These are phyloP conservation scores for Gigaspora rosea DNA, from an alignment of 192 early-diverging fungal species.

Conservation along the genomic window DNA sequence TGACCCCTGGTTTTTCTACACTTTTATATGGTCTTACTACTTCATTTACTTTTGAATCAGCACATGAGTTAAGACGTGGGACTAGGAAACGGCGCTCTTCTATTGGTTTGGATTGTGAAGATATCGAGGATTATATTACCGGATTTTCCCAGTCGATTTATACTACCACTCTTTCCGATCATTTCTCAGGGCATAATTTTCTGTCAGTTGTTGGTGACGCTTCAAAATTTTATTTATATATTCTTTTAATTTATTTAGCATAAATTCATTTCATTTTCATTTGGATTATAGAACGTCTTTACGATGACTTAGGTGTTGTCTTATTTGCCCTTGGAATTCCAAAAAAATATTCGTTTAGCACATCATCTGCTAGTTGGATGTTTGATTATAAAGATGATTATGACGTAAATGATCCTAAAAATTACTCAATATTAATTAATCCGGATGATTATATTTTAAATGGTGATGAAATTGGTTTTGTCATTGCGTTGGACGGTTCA, in stretches of 20 bases:
- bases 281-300: slow-evolving; percentile 13
- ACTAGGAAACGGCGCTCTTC: neutral
- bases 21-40: slow-evolving; percentile 32
- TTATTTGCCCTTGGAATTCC: slow-evolving; percentile 34
- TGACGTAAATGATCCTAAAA: slow-evolving; percentile 12
- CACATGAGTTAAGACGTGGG: slow-evolving; percentile 10
- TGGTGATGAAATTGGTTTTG: slow-evolving; percentile 35
- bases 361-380: slow-evolving; percentile 1
- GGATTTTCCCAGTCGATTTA: slow-evolving; percentile 32
- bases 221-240: neutral
- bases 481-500: slow-evolving; percentile 20
- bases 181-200: slow-evolving; percentile 16
- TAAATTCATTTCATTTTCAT: neutral
- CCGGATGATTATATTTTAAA: slow-evolving; percentile 35
- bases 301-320: slow-evolving; percentile 21
- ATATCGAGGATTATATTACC: slow-evolving; percentile 32
- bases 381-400: neutral
- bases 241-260: no score
- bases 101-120: neutral
- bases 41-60: slow-evolving; percentile 27
- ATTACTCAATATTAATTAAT: slow-evolving; percentile 32
- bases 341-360: slow-evolving; percentile 14
- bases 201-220: slow-evolving; percentile 15
- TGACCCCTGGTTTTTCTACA: slow-evolving; percentile 32
- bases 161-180: slow-evolving; percentile 27